Conservation (phyloP, 2,329 filamentous ascomycete species). For the Ilyonectria destructans region DNA sequence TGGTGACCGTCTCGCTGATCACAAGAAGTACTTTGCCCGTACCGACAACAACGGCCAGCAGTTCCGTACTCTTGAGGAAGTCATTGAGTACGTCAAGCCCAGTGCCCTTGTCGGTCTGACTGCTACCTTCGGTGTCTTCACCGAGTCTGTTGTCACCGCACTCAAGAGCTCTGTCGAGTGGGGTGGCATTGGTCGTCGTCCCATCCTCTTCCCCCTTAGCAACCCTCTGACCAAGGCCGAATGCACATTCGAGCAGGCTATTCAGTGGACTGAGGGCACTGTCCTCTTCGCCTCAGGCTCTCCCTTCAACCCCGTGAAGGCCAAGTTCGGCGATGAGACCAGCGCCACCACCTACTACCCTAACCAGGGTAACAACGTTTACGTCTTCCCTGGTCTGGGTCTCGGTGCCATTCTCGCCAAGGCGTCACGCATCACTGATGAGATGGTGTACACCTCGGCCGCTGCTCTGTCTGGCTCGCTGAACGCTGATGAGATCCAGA, state of each 20-base stretch:
- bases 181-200: conserved; percentile 79
- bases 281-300: conserved; percentile 96
- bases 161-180: conserved; percentile 76
- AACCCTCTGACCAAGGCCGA: conserved; percentile 98
- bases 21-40: conserved; percentile 83
- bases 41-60: conserved; percentile 77
- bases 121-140: conserved; percentile 95
- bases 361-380: conserved; percentile 89
- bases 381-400: conserved; percentile 97
- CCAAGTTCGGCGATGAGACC: conserved; percentile 71
- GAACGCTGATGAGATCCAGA: conserved; percentile 84
- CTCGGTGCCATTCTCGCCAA: conserved; percentile 94
- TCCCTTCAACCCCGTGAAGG: conserved; percentile 84
- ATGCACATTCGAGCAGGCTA: conserved; percentile 95
- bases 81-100: conserved; percentile 95
- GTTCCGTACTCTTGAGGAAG: conserved; percentile 87
- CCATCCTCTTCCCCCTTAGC: conserved; percentile 96
- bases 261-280: conserved; percentile 91
- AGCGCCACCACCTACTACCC: conserved; percentile 79
- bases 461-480: conserved; percentile 85
- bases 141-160: conserved; percentile 85
- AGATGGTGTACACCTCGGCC: conserved; percentile 97
- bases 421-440: conserved; percentile 87
- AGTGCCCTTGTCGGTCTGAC: conserved; percentile 95
- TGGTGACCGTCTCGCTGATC: conserved; percentile 93